phyloP scores from a whole-genome alignment of 1,284 basidiomycete genomes.

The Hortiboletus rubellus region DNA sequence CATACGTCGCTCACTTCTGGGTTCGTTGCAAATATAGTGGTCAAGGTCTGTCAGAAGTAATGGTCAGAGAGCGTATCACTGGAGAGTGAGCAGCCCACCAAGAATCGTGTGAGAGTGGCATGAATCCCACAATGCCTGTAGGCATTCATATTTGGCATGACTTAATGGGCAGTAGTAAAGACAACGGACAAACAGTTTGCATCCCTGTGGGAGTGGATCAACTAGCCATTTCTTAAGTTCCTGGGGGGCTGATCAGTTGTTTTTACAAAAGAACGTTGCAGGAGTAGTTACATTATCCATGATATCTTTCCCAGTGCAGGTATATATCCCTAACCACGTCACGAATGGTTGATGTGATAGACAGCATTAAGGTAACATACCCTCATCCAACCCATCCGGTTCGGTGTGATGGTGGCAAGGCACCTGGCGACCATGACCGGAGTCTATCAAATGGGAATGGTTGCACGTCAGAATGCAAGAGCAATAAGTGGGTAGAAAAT shows the following conservation, averaged over 20 bases:
- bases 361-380: constrained; percentile 20
- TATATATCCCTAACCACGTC: constrained; percentile 22
- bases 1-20: background rate
- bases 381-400: constrained; percentile 41
- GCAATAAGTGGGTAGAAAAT: background rate
- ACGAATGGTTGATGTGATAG: background rate
- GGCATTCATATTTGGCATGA: background rate
- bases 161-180: background rate
- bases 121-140: constrained; percentile 32
- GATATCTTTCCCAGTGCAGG: constrained; percentile 23
- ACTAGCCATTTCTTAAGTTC: constrained; percentile 42
- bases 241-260: constrained; percentile 21
- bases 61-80: background rate
- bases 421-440: constrained; percentile 38
- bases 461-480: background rate
- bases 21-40: constrained; percentile 26
- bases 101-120: constrained; percentile 33
- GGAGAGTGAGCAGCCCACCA: constrained; percentile 11
- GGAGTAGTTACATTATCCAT: constrained; percentile 39
- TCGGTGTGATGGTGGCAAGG: constrained; percentile 33
- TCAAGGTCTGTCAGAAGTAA: constrained; percentile 23
- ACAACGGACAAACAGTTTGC: constrained; percentile 39
- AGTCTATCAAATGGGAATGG: constrained; percentile 22
- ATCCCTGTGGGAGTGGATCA: constrained; percentile 41
- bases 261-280: background rate